Conservation (phyloP, 306 rosid species). For the Lathyrus aphaca region DNA sequence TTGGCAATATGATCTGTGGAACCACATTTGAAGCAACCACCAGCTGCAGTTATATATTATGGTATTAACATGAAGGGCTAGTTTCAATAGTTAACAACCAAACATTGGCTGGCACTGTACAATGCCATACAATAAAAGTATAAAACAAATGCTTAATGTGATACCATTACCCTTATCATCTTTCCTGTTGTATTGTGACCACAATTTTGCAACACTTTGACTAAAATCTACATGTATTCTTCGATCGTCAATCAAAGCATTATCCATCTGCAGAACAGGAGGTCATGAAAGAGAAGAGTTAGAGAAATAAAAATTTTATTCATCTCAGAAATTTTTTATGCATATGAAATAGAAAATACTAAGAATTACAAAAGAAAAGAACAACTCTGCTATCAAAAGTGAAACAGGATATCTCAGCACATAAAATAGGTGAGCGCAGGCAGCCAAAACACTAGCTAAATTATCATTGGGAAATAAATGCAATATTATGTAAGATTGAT, state of each 20-base stretch:
- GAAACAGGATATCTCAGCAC: conserved; percentile 22
- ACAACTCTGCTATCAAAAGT: not conserved
- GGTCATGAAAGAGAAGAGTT: conserved; percentile 24
- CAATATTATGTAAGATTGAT: conserved; percentile 17
- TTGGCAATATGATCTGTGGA: conserved; percentile 80
- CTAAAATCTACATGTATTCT: conserved; percentile 98
- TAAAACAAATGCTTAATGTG: not conserved
- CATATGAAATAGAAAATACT: conserved; percentile 19
- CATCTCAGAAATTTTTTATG: conserved; percentile 10
- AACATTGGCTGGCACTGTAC: conserved; percentile 26
- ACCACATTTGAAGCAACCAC: conserved; percentile 98
- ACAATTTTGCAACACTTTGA: conserved; percentile 87
- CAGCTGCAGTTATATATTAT: conserved; percentile 51
- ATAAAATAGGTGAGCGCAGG: conserved; percentile 33
- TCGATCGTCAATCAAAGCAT: conserved; percentile 94
- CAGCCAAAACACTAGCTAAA: conserved; percentile 11
- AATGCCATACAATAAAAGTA: conserved; percentile 5
- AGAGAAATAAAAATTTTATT: not conserved
- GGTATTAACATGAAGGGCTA: not conserved
- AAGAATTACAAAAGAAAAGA: conserved; percentile 14
- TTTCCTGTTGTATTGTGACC: conserved; percentile 85
- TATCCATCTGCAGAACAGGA: conserved; percentile 75
- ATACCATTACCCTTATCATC: conserved; percentile 61
- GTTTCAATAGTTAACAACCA: conserved; percentile 18
- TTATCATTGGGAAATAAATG: conserved; percentile 25